phyloP scores from a whole-genome alignment of 2,329 filamentous ascomycete species.

The Scedosporium minutisporum region DNA sequence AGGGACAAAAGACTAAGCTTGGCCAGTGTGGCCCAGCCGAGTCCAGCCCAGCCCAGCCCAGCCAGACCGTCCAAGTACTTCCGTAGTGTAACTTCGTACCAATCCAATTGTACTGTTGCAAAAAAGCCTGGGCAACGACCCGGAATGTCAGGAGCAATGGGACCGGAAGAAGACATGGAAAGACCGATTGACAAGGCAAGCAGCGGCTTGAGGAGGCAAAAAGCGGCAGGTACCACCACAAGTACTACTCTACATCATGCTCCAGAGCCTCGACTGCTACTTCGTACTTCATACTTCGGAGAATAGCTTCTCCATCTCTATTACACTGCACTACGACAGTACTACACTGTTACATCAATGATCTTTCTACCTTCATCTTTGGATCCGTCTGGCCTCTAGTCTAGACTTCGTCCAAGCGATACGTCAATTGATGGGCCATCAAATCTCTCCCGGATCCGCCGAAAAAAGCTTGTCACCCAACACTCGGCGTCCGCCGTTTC shows the following conservation, averaged over 20 bases:
- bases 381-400: too few species aligned
- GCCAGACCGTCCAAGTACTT: background rate
- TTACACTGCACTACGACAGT: too few species aligned
- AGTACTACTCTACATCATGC: too few species aligned
- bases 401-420: background rate
- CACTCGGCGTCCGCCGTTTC: background rate
- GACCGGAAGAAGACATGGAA: background rate
- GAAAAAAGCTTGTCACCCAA: background rate
- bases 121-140: background rate
- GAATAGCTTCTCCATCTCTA: too few species aligned
- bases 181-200: background rate
- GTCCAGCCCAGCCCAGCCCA: background rate
- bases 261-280: too few species aligned
- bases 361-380: too few species aligned
- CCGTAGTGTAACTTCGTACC: background rate
- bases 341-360: too few species aligned
- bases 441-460: background rate
- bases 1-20: background rate
- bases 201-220: background rate
- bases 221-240: too few species aligned
- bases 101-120: background rate
- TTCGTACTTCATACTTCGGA: too few species aligned
- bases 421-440: too few species aligned
- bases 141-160: background rate
- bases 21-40: background rate